Evolutionary conservation across 805 yeast species (phyloP).

Genomic region (Spathaspora gorwiae): DNA sequence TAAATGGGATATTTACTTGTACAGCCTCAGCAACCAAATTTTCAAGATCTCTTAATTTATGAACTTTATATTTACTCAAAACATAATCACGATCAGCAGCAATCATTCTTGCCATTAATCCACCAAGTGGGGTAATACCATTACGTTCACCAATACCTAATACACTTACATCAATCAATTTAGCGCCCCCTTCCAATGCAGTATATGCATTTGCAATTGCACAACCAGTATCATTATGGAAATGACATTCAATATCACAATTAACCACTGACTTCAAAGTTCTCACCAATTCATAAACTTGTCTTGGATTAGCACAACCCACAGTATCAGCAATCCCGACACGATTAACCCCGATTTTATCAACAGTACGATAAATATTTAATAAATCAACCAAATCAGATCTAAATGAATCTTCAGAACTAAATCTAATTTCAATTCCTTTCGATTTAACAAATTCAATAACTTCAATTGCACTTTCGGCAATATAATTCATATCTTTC

Average conservation of each 20-base stretch:
- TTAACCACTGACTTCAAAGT: slow-evolving; percentile 90
- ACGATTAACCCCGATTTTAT: slow-evolving; percentile 95
- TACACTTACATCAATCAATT: slow-evolving; percentile 88
- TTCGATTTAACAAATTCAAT: slow-evolving; percentile 95
- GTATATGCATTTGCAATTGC: slow-evolving; percentile 98
- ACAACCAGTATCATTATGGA: slow-evolving; percentile 99
- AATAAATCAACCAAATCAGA: slow-evolving; percentile 92
- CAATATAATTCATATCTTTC: slow-evolving; percentile 96
- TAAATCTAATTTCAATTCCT: slow-evolving; percentile 94
- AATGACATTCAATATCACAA: slow-evolving; percentile 97
- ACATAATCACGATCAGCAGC: slow-evolving; percentile 98
- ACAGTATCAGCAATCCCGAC: slow-evolving; percentile 99
- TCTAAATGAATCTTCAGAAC: slow-evolving; percentile 96
- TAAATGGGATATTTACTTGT: slow-evolving; percentile 94
- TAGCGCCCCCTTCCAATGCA: slow-evolving; percentile 97
- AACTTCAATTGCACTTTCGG: slow-evolving; percentile 93
- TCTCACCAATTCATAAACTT: slow-evolving; percentile 92
- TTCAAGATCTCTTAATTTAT: slow-evolving; percentile 93
- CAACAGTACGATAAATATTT: slow-evolving; percentile 94
- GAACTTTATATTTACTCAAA: slow-evolving; percentile 87
- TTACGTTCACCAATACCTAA: slow-evolving; percentile 98
- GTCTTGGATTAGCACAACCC: slow-evolving; percentile 98
- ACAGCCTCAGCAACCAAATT: slow-evolving; percentile 96
- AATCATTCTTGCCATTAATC: slow-evolving; percentile 98
- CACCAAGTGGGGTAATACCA: slow-evolving; percentile 97